These are phyloP conservation scores for Eucalyptus rudis DNA, from an alignment of 345 rosid species.

Conservation along the genomic window DNA sequence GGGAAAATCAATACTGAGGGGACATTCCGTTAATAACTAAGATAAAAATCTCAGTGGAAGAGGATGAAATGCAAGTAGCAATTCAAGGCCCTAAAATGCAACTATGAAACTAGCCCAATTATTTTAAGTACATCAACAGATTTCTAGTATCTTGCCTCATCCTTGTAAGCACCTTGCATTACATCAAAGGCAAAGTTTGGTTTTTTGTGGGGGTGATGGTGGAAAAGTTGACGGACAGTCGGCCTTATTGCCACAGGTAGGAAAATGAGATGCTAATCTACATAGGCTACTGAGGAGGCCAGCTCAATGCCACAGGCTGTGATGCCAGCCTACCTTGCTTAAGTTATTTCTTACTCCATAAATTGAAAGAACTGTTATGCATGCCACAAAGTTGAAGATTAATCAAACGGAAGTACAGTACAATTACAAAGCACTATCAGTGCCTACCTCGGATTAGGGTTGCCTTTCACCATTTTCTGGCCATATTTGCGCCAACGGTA, in stretches of 20 bases:
- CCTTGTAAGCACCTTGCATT: not conserved
- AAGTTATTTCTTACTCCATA: not conserved
- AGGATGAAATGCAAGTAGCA: not conserved
- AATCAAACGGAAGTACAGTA: not conserved
- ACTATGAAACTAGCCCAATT: not conserved
- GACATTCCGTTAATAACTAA: not conserved
- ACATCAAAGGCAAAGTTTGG: not conserved
- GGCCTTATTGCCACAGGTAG: not conserved
- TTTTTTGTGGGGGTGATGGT: not conserved
- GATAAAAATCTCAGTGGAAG: not conserved
- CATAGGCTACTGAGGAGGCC: not conserved
- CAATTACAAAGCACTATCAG: not conserved
- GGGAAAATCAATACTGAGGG: not conserved
- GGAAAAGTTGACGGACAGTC: not conserved
- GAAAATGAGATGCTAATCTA: not conserved
- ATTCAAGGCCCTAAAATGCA: not conserved
- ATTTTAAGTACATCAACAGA: not conserved
- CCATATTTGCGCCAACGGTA: slow-evolving; percentile 99
- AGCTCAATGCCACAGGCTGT: not conserved
- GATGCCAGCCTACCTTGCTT: not conserved
- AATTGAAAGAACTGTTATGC: not conserved
- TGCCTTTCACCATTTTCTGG: slow-evolving; percentile 93
- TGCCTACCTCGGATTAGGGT: slow-evolving; percentile 79
- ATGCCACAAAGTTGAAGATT: not conserved
- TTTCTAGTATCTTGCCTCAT: not conserved